Evolutionary conservation across 2,329 filamentous ascomycete species (phyloP), one percentile per base, ranked within the genome.

Genomic region (Colletotrichum agaves): DNA sequence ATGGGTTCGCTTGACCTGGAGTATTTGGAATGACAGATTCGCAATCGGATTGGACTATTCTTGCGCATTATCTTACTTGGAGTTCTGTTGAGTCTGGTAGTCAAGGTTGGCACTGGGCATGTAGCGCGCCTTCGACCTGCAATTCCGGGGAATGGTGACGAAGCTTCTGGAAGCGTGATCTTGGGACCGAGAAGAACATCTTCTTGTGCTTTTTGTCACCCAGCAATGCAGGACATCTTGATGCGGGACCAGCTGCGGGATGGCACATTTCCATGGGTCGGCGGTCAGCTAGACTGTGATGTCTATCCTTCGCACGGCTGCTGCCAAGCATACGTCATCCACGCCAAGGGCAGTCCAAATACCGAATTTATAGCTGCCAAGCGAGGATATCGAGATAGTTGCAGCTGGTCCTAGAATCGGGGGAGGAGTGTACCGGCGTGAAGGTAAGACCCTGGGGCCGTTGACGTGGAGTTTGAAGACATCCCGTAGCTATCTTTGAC

Each of bases 21-120:
- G 53, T 37, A 61, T 69, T 55, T 69, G 66, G 35, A 69, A 67
- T 69, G 31, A 3, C 15, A 47, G n/a, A 39, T 17, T 66, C 44
- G 62, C 17, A 44, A 33, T 44, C 49, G 35, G 15, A n/a, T 46
- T 39, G 12, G 17, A 47, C 2, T 6, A 23, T 12, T 19, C 41
- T 57, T 39, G 50, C 27, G 63, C 47, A 59, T 67, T 39, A 5
- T 47, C 23, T 21, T 33, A 12, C 33, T 43, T 59, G 41, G 13
- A 23, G 21, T 15, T 35, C 7, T 50, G 33, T 8, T 10, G 19
- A 37, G 35, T 50, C 41, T 50, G 10, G n/a, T 41, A 50, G 37
- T 15, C 53, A 58, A 43, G 44, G 44, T 33, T 58, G 31, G 46
- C 60, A 63, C 44, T 47, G 63, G n/a, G 21, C 46, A 19, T 33